Evolutionary conservation across 2,329 filamentous ascomycete species (phyloP).

Genomic region (Fusarium sp.): DNA sequence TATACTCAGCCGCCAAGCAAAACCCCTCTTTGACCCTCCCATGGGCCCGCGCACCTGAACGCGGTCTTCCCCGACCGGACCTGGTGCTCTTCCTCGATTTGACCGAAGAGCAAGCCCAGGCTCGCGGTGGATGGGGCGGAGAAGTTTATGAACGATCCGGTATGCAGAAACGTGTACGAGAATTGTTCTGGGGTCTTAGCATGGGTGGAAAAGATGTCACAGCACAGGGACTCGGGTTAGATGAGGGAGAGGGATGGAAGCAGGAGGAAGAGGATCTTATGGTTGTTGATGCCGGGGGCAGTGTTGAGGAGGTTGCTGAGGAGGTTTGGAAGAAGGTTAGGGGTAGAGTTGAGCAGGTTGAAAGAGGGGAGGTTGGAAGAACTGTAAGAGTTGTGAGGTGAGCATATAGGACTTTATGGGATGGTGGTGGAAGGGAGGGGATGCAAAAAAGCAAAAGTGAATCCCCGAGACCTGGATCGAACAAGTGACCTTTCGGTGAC

Average conservation of each 20-base stretch:
- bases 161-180: conserved; percentile 84
- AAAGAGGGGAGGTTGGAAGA: conserved; percentile 63
- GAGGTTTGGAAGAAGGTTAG: conserved; percentile 67
- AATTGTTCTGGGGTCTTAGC: conserved; percentile 75
- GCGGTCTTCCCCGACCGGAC: conserved; percentile 89
- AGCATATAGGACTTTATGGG: neutral
- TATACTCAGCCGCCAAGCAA: conserved; percentile 91
- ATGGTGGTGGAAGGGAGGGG: neutral
- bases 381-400: conserved; percentile 56
- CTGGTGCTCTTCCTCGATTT: conserved; percentile 89
- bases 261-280: conserved; percentile 67
- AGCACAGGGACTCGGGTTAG: conserved; percentile 43
- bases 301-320: conserved; percentile 68
- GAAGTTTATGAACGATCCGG: conserved; percentile 90
- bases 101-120: conserved; percentile 76
- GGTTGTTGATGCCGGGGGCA: conserved; percentile 67
- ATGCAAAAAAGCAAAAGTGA: conserved; percentile 2
- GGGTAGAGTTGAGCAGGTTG: conserved; percentile 62
- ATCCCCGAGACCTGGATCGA: conserved; percentile 21
- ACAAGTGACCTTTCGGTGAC: conserved; percentile 16
- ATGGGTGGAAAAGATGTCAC: conserved; percentile 59
- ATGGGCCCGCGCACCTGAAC: conserved; percentile 88
- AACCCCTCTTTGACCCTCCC: conserved; percentile 76
- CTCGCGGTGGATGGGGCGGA: conserved; percentile 86
- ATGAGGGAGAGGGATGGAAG: conserved; percentile 52